Evolutionary conservation across 108 stramenopile species (phyloP).

Genomic region (Conticribra guillardii): DNA sequence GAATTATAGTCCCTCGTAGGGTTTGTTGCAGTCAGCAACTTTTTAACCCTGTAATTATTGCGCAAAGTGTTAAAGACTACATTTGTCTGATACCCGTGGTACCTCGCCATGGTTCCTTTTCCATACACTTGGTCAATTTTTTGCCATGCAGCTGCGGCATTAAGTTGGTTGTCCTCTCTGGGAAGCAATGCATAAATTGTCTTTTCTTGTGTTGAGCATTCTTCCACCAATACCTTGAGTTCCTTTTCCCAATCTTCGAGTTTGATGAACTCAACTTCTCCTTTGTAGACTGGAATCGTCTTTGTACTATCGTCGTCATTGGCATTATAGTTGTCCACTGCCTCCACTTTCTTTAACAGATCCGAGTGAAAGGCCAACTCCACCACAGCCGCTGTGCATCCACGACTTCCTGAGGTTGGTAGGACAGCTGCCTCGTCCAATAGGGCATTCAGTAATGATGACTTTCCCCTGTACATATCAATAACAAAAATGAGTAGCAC

Average conservation of each 20-base stretch:
- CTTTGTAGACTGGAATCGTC: slow-evolving; percentile 42
- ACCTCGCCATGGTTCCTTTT: slow-evolving; percentile 31
- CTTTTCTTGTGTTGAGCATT: slow-evolving; percentile 50
- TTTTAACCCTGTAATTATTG: slow-evolving; percentile 28
- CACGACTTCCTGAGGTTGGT: slow-evolving; percentile 54
- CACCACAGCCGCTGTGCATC: slow-evolving; percentile 58
- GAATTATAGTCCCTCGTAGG: slow-evolving; percentile 42
- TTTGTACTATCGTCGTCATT: no score
- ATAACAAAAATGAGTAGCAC: neutral
- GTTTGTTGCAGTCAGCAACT: slow-evolving; percentile 25
- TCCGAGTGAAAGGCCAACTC: slow-evolving; percentile 45
- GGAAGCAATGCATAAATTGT: slow-evolving; percentile 35
- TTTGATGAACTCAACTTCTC: slow-evolving; percentile 53
- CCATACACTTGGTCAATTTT: slow-evolving; percentile 66
- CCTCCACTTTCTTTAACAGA: slow-evolving; percentile 13
- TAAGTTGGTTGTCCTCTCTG: slow-evolving; percentile 19
- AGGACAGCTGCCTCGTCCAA: slow-evolving; percentile 58
- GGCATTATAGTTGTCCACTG: no score
- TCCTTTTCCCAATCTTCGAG: slow-evolving; percentile 52
- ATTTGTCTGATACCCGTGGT: slow-evolving; percentile 5
- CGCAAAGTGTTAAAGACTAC: slow-evolving; percentile 23
- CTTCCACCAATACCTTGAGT: slow-evolving; percentile 45
- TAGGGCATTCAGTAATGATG: slow-evolving; percentile 47
- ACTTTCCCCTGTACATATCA: slow-evolving; percentile 22
- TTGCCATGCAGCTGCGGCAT: slow-evolving; percentile 56